These are phyloP conservation scores for Russula sp. DNA, from an alignment of 768 basidiomycete genomes.

Conservation along the genomic window DNA sequence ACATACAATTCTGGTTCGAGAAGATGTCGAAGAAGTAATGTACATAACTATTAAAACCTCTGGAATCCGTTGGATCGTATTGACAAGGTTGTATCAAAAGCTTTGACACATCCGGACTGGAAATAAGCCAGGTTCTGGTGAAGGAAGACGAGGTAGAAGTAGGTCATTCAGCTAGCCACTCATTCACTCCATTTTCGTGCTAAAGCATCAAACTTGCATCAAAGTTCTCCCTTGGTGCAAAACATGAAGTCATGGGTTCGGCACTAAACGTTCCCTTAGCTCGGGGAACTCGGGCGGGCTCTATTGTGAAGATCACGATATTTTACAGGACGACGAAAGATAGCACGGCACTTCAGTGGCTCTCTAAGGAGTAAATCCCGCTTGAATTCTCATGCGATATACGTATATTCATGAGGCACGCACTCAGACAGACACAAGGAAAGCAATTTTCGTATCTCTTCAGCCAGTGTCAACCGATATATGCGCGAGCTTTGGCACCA, in stretches of 20 bases:
- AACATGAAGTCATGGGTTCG: constrained; percentile 38
- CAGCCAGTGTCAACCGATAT: constrained; percentile 91
- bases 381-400: background rate
- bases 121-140: constrained; percentile 50
- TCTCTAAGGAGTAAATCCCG: constrained; percentile 37
- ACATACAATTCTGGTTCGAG: constrained; percentile 53
- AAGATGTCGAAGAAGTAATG: constrained; percentile 54
- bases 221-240: constrained; percentile 30
- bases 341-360: constrained; percentile 49
- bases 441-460: constrained; percentile 83
- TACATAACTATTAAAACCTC: constrained; percentile 32
- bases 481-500: constrained; percentile 74
- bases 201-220: constrained; percentile 23
- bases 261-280: constrained; percentile 35
- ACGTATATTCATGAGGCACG: background rate
- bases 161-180: constrained; percentile 24
- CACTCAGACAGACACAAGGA: constrained; percentile 72
- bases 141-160: constrained; percentile 46
- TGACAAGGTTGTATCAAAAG: constrained; percentile 30
- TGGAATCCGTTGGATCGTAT: background rate
- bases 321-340: constrained; percentile 41
- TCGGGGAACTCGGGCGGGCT: constrained; percentile 24
- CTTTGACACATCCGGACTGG: constrained; percentile 71
- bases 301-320: constrained; percentile 37
- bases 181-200: background rate